phyloP scores from a whole-genome alignment of 306 rosid species.

The Vigna angularis region DNA sequence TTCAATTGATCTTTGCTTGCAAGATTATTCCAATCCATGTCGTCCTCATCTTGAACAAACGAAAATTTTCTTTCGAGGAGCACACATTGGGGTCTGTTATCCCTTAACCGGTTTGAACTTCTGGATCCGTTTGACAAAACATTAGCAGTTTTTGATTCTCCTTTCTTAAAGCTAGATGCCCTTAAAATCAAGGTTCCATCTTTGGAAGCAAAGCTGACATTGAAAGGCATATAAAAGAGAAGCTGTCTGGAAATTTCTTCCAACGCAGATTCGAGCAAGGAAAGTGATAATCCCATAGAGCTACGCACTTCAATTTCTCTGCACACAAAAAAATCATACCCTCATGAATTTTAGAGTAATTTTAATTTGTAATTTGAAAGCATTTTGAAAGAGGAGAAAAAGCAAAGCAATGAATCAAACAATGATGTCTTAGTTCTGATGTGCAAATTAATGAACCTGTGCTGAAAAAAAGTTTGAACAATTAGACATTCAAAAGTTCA shows the following conservation, averaged over 20 bases:
- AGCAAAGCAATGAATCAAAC: not conserved
- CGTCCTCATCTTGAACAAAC: constrained; percentile 37
- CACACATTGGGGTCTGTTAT: constrained; percentile 64
- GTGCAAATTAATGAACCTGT: not conserved
- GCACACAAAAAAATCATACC: constrained; percentile 16
- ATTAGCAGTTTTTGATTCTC: constrained; percentile 46
- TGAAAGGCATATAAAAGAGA: constrained; percentile 42
- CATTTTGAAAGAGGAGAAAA: not conserved
- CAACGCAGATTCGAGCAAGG: constrained; percentile 62
- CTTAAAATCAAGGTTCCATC: constrained; percentile 53
- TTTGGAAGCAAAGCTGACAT: constrained; percentile 50
- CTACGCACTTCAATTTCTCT: constrained; percentile 35
- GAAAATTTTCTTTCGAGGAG: constrained; percentile 58
- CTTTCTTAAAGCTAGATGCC: constrained; percentile 65
- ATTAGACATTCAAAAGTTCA: not conserved
- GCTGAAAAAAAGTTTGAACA: not conserved
- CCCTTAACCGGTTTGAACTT: constrained; percentile 51
- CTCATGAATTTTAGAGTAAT: not conserved
- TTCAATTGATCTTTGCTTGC: constrained; percentile 34
- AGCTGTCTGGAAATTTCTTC: constrained; percentile 55
- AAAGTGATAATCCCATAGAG: constrained; percentile 77
- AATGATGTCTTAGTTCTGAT: not conserved
- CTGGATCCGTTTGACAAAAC: constrained; percentile 44
- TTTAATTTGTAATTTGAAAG: not conserved
- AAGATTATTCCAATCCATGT: constrained; percentile 45